Base-by-base conservation (phyloP, 164 flowering plant species). In the Chimonanthus praecox region DNA sequence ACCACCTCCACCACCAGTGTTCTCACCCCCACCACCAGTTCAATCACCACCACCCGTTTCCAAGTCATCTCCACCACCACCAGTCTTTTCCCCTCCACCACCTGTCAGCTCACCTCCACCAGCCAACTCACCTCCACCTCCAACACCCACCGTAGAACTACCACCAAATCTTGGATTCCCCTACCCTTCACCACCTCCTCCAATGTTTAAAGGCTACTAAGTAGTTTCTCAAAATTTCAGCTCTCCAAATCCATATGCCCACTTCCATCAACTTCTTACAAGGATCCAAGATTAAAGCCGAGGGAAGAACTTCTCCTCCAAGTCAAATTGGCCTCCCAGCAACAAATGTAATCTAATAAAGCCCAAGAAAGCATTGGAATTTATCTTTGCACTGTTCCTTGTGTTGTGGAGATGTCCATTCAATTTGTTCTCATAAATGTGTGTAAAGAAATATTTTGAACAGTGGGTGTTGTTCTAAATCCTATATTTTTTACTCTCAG, bases 131-230 rank as follows among this genome's bases (percentile, higher is more conserved):
- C 51, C n/a, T 5, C 54, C 74, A 10, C 73, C 79, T 2, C 72
- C 72, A 72, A 16, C 76, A 72, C 11, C 71, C 54, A 5, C 33
- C 51, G 47, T 10, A 7, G 13, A 7, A n/a, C 58, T 74, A 45
- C 76, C 76, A 9, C 76, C 76, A 16, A 68, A 64, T 2, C 4
- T 13, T 3, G 76, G 76, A 8, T 15, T 74, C 58, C 46, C 72
- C 4, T 74, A 74, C 21, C 66, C 71, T 58, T 74, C 76, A 2
- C 76, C 76, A 20, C 76, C 76, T 16, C 76, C 76, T 13, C 76
- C 76, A 5, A 5, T 33, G 5, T 74, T 16, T 61, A 47, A 45
- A 3, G 74, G 74, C 54, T 72, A 72, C 68, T 72, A 72, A 72
- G 45, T 72, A 48, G 74, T 21, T 4, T 64, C 47, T 72, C 46